Evolutionary conservation across 164 flowering plant species (phyloP), one percentile per base, ranked within the genome.

Genomic region (Magnolia changhungtana): DNA sequence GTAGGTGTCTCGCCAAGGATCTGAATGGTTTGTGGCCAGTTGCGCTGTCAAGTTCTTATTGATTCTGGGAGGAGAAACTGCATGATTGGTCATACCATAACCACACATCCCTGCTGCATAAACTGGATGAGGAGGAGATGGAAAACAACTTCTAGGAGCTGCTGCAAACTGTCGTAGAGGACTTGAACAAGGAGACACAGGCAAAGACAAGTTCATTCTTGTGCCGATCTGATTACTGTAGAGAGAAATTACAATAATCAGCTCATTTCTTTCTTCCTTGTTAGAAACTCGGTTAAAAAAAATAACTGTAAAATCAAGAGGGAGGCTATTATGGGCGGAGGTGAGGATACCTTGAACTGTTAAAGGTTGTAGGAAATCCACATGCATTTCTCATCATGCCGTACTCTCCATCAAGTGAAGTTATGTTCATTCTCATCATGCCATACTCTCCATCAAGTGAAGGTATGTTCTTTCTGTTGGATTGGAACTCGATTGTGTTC

Each of bases 71-170:
- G 77, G 77, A 67, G 19, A 67, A 67, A 52, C 18, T 27, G 73
- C 69, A 49, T 50, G 29, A 69, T 74, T 71, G 21, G 24, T 73
- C 37, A 52, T 23, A 59, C 67, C 82, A 70, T 64, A 75, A 74
- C 78, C 73, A 24, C 51, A 69, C 78, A 61, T 76, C 66, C 70
- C 64, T 45, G 75, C 24, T 19, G 82, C 67, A 74, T 76, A 88
- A 71, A 85, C 29, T 21, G 91, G 90, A 79, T 89, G 93, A 55
- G 91, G 94, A 75, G 97, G 95, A 50, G 98, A 89, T 20, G 89
- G 85, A 65, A 81, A 86, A 76, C 84, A 85, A 75, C 85, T 91
- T 78, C 69, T 82, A 69, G 84, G 81, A 18, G 89, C 78, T 1
- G 89, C 79, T 66, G 87, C 90, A 50, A 74, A 64, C 14, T 83